Evolutionary conservation across 495 filamentous ascomycete genomes (phyloP).

Genomic region (Tuber indicum): DNA sequence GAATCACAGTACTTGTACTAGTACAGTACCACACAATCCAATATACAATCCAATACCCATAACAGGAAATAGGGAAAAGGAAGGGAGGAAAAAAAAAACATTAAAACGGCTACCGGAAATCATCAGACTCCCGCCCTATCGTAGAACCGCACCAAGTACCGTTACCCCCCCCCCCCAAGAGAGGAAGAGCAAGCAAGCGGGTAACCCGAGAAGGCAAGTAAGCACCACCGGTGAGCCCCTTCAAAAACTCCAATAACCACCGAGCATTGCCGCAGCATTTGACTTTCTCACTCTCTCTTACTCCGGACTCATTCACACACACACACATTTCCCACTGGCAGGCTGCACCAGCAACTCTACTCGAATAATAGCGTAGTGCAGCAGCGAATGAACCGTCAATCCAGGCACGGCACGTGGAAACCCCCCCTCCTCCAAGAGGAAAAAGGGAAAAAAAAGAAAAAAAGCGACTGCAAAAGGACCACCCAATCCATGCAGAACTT

Average conservation of each 20-base stretch:
- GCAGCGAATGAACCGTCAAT: neutral
- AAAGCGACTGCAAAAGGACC: neutral
- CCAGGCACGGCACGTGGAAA: constrained; percentile 6
- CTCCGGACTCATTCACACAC: neutral
- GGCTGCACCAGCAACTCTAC: neutral
- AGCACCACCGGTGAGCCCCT: neutral
- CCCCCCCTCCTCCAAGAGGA: neutral
- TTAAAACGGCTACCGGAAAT: neutral
- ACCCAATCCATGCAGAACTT: neutral
- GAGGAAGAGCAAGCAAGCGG: neutral
- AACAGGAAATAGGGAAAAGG: neutral
- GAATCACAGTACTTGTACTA: neutral
- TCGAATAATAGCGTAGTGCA: neutral
- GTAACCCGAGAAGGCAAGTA: neutral
- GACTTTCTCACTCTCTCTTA: neutral
- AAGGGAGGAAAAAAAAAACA: neutral
- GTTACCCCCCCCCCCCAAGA: neutral
- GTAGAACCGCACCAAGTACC: neutral
- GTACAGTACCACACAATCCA: neutral
- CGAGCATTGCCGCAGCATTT: neutral
- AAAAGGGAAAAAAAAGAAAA: neutral
- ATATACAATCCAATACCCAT: neutral
- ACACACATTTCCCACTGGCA: neutral
- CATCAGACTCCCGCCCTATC: neutral
- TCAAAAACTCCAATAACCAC: neutral